phyloP scores from a whole-genome alignment of 1,284 basidiomycete species.

The Schizopora paradoxa region DNA sequence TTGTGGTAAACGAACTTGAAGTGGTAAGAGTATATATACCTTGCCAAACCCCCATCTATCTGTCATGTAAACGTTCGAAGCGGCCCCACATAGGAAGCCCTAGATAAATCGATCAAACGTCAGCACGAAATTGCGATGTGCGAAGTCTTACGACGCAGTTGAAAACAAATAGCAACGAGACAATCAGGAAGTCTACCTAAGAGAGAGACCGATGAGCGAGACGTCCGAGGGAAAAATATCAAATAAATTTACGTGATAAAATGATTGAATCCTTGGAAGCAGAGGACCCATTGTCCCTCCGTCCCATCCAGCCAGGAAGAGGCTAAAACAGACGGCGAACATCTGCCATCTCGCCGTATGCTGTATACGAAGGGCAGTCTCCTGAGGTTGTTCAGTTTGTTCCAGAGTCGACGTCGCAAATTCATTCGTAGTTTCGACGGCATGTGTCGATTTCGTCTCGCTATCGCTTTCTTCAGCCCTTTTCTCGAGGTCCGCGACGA shows the following conservation, averaged over 20 bases:
- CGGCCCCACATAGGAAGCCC: constrained; percentile 17
- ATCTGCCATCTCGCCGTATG: constrained; percentile 14
- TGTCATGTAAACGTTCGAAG: constrained; percentile 27
- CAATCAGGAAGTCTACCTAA: constrained; percentile 14
- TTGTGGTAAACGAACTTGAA: too few species aligned
- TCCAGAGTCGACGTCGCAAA: too few species aligned
- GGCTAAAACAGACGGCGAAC: constrained; percentile 11
- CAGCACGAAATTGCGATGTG: background rate
- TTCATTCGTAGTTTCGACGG: too few species aligned
- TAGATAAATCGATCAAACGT: background rate
- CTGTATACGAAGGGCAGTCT: too few species aligned
- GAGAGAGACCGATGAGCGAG: background rate
- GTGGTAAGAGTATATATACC: constrained; percentile 17
- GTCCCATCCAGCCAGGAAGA: constrained; percentile 18
- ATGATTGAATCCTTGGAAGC: constrained; percentile 13
- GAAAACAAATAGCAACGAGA: constrained; percentile 14
- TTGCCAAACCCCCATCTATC: constrained; percentile 31
- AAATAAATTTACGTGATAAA: constrained; percentile 10
- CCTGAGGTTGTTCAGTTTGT: too few species aligned
- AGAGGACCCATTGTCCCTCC: constrained; percentile 14
- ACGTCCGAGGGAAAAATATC: background rate
- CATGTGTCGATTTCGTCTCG: too few species aligned
- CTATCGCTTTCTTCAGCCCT: too few species aligned
- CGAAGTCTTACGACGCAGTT: constrained; percentile 12
- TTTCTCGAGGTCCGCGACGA: too few species aligned